Evolutionary conservation across 2,329 filamentous ascomycete genomes (phyloP).

Genomic region (Neofusicoccum kwambonambiense): DNA sequence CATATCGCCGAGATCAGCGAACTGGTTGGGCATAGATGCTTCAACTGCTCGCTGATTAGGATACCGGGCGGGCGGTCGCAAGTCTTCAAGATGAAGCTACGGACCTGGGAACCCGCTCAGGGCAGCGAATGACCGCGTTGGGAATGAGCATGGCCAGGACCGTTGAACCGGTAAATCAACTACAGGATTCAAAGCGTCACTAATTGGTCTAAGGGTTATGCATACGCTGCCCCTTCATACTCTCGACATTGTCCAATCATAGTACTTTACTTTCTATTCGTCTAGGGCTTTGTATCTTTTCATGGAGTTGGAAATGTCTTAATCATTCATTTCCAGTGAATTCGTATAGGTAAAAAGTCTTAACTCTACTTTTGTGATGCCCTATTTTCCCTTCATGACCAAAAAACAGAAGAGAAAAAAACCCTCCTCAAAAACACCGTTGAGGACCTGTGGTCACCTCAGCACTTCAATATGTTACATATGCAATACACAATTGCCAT

Average conservation of each 20-base stretch:
- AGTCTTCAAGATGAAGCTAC: background rate
- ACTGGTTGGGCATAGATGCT: background rate
- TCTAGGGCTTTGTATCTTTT: background rate
- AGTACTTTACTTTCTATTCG: background rate
- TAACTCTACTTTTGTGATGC: background rate
- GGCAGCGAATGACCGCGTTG: background rate
- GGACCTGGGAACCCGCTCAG: background rate
- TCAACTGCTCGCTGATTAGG: background rate
- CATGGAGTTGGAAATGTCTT: background rate
- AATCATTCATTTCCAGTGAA: background rate
- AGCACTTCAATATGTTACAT: constrained; percentile 7
- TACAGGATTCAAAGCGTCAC: background rate
- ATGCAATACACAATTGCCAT: constrained; percentile 7
- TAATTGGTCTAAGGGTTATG: background rate
- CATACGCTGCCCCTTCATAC: background rate
- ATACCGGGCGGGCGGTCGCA: background rate
- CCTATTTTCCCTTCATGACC: background rate
- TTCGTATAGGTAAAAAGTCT: background rate
- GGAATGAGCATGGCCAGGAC: background rate
- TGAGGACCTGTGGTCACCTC: background rate
- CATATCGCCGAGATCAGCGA: background rate
- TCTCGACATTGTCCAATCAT: background rate
- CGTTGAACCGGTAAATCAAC: background rate
- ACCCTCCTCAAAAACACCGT: background rate
- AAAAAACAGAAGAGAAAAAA: background rate